phyloP scores from a whole-genome alignment of 2,329 filamentous ascomycete genomes.

The Aplosporella prunicola region DNA sequence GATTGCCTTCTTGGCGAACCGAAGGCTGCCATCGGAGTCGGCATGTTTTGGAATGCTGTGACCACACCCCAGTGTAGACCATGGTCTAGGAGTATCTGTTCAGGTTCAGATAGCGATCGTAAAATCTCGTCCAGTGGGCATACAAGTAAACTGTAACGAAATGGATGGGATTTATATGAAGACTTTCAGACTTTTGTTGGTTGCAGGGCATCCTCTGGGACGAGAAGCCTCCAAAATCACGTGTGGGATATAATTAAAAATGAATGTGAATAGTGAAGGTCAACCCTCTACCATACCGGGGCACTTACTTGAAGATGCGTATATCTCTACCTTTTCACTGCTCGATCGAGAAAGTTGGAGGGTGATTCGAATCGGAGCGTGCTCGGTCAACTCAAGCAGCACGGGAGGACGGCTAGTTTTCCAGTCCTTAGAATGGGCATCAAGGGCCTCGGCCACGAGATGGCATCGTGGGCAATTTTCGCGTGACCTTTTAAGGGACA shows the following conservation, averaged over 20 bases:
- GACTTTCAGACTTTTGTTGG: too few relatives aligned
- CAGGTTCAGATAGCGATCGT: neutral
- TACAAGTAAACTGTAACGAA: too few relatives aligned
- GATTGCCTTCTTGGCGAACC: neutral
- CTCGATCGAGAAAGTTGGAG: neutral
- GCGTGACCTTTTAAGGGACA: neutral
- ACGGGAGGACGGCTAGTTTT: neutral
- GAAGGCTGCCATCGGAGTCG: neutral
- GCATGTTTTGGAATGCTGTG: conserved; percentile 1
- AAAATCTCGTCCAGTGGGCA: too few relatives aligned
- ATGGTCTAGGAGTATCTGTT: conserved; percentile 1
- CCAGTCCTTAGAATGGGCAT: neutral
- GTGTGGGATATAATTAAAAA: too few relatives aligned
- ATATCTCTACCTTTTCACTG: neutral
- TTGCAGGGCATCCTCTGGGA: too few relatives aligned
- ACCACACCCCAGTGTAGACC: neutral
- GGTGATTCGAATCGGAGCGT: neutral
- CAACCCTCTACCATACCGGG: too few relatives aligned
- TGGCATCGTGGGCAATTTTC: neutral
- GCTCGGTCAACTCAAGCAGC: conserved; percentile 1
- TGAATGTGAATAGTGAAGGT: too few relatives aligned
- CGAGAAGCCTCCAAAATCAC: too few relatives aligned
- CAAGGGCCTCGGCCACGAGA: neutral
- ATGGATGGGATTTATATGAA: too few relatives aligned
- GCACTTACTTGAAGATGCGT: neutral